A percentile compares a stretch with the other conserved stretches of the same genome.
phyloP scores from a whole-genome alignment of 352 stramenopile species.

The Globisporangium nagaii region DNA sequence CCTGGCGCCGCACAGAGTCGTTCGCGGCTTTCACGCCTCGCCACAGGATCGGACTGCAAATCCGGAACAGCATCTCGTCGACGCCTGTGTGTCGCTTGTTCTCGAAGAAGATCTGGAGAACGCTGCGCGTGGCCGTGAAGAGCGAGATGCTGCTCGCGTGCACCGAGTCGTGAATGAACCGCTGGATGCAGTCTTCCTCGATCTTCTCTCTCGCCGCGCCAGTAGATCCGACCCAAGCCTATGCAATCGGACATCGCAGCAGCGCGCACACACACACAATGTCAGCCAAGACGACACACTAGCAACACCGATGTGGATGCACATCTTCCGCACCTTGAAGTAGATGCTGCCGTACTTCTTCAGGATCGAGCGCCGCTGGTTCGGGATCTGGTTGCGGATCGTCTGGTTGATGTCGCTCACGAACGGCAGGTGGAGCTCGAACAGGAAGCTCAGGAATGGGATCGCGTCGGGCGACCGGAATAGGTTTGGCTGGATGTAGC shows the following conservation, averaged over 20 bases:
- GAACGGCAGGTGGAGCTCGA: slow-evolving; percentile 82
- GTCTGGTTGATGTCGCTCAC: slow-evolving; percentile 84
- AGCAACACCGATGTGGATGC: too few species aligned
- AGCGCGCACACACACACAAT: neutral
- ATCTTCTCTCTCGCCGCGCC: slow-evolving; percentile 53
- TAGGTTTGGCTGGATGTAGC: slow-evolving; percentile 82
- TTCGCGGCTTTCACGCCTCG: slow-evolving; percentile 78
- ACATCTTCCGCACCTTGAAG: slow-evolving; percentile 56
- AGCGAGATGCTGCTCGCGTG: slow-evolving; percentile 62
- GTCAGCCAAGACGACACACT: neutral
- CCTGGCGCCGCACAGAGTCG: slow-evolving; percentile 77
- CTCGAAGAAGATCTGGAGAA: slow-evolving; percentile 84
- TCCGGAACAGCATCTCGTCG: slow-evolving; percentile 80
- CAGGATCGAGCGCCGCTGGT: slow-evolving; percentile 78
- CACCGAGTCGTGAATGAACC: slow-evolving; percentile 69
- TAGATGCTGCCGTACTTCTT: slow-evolving; percentile 80
- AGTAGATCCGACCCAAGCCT: slow-evolving; percentile 59
- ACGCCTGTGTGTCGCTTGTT: slow-evolving; percentile 79
- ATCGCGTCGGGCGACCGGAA: slow-evolving; percentile 80
- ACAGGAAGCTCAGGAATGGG: slow-evolving; percentile 81
- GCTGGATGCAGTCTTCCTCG: slow-evolving; percentile 82
- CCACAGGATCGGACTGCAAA: slow-evolving; percentile 83
- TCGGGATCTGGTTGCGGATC: slow-evolving; percentile 83
- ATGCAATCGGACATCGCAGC: too few species aligned
- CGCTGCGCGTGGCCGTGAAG: slow-evolving; percentile 54